phyloP scores from a whole-genome alignment of 2,329 filamentous ascomycete genomes.

The Sporothrix variecibatus region DNA sequence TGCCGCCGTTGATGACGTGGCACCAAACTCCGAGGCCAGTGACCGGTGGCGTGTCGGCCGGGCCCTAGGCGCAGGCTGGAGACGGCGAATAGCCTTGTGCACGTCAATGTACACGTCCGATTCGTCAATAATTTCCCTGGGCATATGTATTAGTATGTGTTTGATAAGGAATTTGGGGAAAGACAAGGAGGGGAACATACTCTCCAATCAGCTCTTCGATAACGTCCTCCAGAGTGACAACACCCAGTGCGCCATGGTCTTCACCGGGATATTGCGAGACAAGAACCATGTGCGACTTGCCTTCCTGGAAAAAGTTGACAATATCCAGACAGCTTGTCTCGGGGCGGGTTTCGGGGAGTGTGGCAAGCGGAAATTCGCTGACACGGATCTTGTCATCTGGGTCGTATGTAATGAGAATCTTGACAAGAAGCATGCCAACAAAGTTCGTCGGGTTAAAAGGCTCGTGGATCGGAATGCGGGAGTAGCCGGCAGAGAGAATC shows the following conservation, averaged over 20 bases:
- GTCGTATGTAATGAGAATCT: slow-evolving; percentile 98
- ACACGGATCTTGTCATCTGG: slow-evolving; percentile 88
- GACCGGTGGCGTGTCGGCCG: slow-evolving; percentile 52
- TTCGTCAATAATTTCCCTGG: slow-evolving; percentile 95
- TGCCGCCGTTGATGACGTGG: slow-evolving; percentile 30
- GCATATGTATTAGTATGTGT: not conserved
- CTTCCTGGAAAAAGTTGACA: slow-evolving; percentile 99
- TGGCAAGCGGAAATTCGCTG: slow-evolving; percentile 87
- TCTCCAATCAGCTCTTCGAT: slow-evolving; percentile 99
- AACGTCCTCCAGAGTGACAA: slow-evolving; percentile 95
- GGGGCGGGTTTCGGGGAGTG: slow-evolving; percentile 88
- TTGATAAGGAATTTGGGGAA: not conserved
- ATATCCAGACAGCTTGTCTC: slow-evolving; percentile 98
- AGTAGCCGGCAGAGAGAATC: slow-evolving; percentile 92
- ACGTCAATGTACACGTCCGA: slow-evolving; percentile 98
- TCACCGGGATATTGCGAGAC: slow-evolving; percentile 91
- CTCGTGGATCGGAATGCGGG: slow-evolving; percentile 90
- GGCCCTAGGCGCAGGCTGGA: slow-evolving; percentile 79
- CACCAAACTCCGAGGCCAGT: slow-evolving; percentile 31
- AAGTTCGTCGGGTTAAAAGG: slow-evolving; percentile 84
- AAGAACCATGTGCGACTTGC: slow-evolving; percentile 97
- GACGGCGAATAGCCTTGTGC: slow-evolving; percentile 92
- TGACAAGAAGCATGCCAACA: slow-evolving; percentile 96
- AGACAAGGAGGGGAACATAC: slow-evolving; percentile 51
- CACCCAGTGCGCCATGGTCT: slow-evolving; percentile 84